A percentile compares a stretch with the other conserved stretches of the same genome.
Conservation (phyloP, 108 stramenopile species). For the Nannochloropsis granulata region DNA sequence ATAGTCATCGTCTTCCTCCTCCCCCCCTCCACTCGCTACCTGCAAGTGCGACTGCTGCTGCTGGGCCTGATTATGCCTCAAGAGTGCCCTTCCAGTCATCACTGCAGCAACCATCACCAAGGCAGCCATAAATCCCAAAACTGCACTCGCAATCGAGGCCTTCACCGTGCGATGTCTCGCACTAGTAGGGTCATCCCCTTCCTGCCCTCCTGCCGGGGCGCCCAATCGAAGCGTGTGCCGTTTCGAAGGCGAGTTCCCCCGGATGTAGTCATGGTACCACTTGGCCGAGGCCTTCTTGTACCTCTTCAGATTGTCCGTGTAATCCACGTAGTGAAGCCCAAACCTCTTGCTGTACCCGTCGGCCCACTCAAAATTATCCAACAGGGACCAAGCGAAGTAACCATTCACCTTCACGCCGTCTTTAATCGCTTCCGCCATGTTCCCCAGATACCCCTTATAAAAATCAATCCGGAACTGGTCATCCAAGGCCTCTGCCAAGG, state of each 20-base stretch:
- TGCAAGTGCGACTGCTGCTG: background rate
- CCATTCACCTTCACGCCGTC: conserved; percentile 45
- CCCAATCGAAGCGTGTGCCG: background rate
- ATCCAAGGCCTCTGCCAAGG: conserved; percentile 4
- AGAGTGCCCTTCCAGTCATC: background rate
- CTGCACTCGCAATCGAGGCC: background rate
- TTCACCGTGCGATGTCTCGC: background rate
- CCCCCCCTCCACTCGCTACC: background rate
- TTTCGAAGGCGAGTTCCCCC: background rate
- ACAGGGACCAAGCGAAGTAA: conserved; percentile 71
- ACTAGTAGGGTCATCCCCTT: background rate
- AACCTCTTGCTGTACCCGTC: conserved; percentile 65
- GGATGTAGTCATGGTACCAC: background rate
- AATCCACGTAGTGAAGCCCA: conserved; percentile 70
- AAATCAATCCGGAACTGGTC: conserved; percentile 4
- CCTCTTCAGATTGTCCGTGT: conserved; percentile 45
- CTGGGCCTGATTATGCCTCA: background rate
- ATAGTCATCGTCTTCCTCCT: background rate
- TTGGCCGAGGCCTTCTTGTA: conserved; percentile 44
- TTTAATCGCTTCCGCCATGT: conserved; percentile 8
- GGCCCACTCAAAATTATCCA: conserved; percentile 82
- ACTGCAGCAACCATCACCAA: background rate
- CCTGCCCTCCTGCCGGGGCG: background rate
- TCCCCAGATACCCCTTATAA: background rate
- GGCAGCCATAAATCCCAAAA: background rate